These are phyloP conservation scores for Paxillus involutus DNA, from an alignment of 768 basidiomycete genomes.

Conservation along the genomic window DNA sequence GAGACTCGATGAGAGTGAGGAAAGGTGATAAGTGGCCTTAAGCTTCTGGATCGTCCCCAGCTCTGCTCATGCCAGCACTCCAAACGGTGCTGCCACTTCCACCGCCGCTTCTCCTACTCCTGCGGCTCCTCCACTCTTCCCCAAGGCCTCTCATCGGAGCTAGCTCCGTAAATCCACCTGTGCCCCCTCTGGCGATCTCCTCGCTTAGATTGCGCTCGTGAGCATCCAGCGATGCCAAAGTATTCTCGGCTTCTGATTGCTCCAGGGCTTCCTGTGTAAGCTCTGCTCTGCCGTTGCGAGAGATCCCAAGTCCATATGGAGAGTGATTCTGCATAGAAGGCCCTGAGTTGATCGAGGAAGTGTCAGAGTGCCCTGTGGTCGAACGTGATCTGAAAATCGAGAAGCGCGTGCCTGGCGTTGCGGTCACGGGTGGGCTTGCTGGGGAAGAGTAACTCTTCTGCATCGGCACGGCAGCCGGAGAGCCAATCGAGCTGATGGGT, in stretches of 20 bases:
- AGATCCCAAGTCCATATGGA: conserved; percentile 30
- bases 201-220: conserved; percentile 71
- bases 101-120: conserved; percentile 48
- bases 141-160: conserved; percentile 41
- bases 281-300: conserved; percentile 32
- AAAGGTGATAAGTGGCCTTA: conserved; percentile 8
- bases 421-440: conserved; percentile 24
- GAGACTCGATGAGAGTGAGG: not conserved
- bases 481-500: conserved; percentile 24
- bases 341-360: conserved; percentile 48
- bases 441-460: conserved; percentile 44
- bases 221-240: conserved; percentile 75
- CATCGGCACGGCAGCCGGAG: conserved; percentile 33
- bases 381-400: conserved; percentile 69
- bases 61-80: conserved; percentile 80
- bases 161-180: conserved; percentile 81
- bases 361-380: conserved; percentile 42
- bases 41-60: conserved; percentile 46
- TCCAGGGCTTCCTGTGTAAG: conserved; percentile 77
- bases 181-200: conserved; percentile 73
- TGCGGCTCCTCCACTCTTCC: conserved; percentile 57
- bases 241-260: conserved; percentile 75
- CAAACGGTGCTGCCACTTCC: conserved; percentile 81
- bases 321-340: conserved; percentile 37
- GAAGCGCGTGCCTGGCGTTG: conserved; percentile 49